Evolutionary conservation across 1,284 basidiomycete genomes (phyloP).

Genomic region (Ustilago sp.): DNA sequence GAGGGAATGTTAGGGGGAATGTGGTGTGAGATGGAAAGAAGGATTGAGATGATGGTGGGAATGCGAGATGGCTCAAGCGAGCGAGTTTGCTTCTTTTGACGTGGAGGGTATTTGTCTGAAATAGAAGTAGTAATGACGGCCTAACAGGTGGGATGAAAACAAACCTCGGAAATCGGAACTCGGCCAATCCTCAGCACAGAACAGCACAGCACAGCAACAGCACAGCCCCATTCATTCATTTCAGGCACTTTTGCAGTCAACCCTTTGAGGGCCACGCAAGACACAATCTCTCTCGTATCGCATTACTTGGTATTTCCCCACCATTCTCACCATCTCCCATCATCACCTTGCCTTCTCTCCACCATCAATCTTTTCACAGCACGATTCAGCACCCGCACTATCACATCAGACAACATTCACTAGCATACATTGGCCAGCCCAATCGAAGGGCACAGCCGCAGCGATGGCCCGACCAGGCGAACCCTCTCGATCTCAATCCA

Average conservation of each 20-base stretch:
- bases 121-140: not conserved
- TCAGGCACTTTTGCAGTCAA: not conserved
- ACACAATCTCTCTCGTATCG: not conserved
- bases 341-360: not conserved
- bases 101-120: not conserved
- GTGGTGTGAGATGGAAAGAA: not conserved
- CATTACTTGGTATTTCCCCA: slow-evolving; percentile 3
- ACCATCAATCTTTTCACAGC: not conserved
- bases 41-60: slow-evolving; percentile 1
- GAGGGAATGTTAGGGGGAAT: not conserved
- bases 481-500: slow-evolving; percentile 16
- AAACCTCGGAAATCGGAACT: not conserved
- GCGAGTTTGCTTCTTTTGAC: not conserved
- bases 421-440: not conserved
- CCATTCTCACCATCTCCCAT: not conserved
- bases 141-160: not conserved
- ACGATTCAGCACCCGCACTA: not conserved
- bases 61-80: slow-evolving; percentile 8
- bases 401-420: not conserved
- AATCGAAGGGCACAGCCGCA: not conserved
- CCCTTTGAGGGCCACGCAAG: not conserved
- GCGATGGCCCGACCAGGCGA: slow-evolving; percentile 39
- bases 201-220: not conserved
- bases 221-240: not conserved
- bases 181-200: not conserved